Evolutionary conservation across 169 alveolate genomes (phyloP), one percentile per base, ranked within the genome.

Genomic region (Plasmodium knowlesi): DNA sequence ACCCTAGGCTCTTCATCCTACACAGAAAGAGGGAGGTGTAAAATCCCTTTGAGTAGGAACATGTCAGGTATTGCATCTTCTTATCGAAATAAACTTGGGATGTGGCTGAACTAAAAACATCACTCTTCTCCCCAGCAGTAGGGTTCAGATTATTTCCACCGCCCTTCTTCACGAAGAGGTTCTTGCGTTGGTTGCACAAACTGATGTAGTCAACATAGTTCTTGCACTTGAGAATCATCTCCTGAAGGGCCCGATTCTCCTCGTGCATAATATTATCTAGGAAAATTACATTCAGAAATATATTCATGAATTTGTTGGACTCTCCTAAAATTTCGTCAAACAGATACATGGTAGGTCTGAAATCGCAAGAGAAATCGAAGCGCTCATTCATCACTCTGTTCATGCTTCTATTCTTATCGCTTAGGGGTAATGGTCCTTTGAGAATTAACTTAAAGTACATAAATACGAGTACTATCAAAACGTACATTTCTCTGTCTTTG

Each of bases 291-390:
- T 91, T 91, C 30, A 91, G 54, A 34, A 91, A 91, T 0, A 37
- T 43, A 6, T 37, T 91, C 92, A 91, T 82, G 37, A 91, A 91
- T 30, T 82, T 80, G n/a, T 43, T 91, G 0, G 95, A 81, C 82
- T 91, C 95, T 22, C 95, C 95, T 57, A 91, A 46, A 9, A 91
- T 91, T 8, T 91, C 86, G 6, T 82, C 83, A 61, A 70, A 91
- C 5, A 91, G 61, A 91, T 91, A 91, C 95, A 91, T 91, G 1
- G 95, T 91, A 0, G 95, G 92, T 46, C 95, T 46, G 41, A 91
- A 91, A 25, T 91, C 95, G 28, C 95, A 91, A 8, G 84, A 67
- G 22, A 72, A 70, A 34, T 91, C 85, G 54, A 19, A 91, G 8
- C 95, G 6, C 41, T 91, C 95, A 70, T 91, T 91, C 95, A 91